Conservation (phyloP, 768 basidiomycete species). For the Leccinellum albellum region DNA sequence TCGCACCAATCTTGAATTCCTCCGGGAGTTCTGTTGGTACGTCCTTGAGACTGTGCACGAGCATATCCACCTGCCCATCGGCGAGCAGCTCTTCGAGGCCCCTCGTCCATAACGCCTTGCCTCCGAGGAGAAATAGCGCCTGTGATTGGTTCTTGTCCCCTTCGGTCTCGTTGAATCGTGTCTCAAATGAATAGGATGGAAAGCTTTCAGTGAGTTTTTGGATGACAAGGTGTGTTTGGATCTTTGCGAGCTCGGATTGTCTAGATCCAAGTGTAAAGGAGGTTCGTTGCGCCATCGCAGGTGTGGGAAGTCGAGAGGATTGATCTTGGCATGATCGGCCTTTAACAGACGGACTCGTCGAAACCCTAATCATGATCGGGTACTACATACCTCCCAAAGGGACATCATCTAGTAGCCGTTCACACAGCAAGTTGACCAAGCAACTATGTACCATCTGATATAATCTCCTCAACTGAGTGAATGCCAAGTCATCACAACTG, state of each 20-base stretch:
- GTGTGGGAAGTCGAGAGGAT: background rate
- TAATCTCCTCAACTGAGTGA: no score
- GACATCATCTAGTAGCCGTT: background rate
- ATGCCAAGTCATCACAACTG: no score
- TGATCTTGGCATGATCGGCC: background rate
- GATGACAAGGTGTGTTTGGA: constrained; percentile 82
- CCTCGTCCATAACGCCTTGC: constrained; percentile 94
- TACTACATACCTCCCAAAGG: no score
- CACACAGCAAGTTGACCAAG: background rate
- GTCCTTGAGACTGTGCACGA: constrained; percentile 92
- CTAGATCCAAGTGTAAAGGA: constrained; percentile 80
- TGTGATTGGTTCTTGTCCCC: constrained; percentile 90
- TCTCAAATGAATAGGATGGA: constrained; percentile 47
- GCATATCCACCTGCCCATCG: constrained; percentile 74
- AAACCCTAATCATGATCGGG: background rate
- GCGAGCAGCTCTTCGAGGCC: constrained; percentile 87
- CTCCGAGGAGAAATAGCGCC: constrained; percentile 83
- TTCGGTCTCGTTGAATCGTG: constrained; percentile 64
- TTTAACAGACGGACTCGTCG: background rate
- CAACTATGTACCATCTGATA: no score
- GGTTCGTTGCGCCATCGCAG: constrained; percentile 29
- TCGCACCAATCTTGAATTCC: constrained; percentile 81
- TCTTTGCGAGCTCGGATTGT: constrained; percentile 81
- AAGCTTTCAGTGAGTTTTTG: constrained; percentile 56
- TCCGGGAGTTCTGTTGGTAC: constrained; percentile 84